These are phyloP conservation scores for Alloascoidea hylecoeti DNA, from an alignment of 805 yeast species.

Conservation along the genomic window DNA sequence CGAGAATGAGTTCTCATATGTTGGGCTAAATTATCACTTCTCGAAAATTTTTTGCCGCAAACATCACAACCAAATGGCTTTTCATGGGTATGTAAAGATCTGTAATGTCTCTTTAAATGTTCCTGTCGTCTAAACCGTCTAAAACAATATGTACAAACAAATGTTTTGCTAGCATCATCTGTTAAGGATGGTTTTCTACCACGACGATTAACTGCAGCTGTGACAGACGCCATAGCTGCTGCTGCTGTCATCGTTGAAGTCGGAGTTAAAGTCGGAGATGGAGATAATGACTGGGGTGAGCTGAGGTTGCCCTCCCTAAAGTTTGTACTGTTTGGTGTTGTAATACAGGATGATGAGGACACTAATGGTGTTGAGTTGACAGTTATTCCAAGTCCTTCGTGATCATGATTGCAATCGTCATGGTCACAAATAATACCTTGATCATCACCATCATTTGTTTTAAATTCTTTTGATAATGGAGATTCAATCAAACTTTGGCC, in stretches of 20 bases:
- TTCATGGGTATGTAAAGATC: slow-evolving; percentile 57
- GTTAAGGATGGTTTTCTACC: slow-evolving; percentile 54
- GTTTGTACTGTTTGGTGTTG: no score
- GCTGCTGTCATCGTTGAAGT: slow-evolving; percentile 3
- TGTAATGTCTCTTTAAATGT: slow-evolving; percentile 60
- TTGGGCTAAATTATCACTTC: slow-evolving; percentile 54
- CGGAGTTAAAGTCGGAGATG: neutral
- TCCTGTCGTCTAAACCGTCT: slow-evolving; percentile 64
- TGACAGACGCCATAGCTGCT: slow-evolving; percentile 6
- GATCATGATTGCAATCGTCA: neutral
- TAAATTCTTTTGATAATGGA: neutral
- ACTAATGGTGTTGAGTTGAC: neutral
- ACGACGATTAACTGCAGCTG: slow-evolving; percentile 22
- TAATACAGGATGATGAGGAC: neutral
- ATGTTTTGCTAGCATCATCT: slow-evolving; percentile 39
- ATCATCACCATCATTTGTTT: neutral
- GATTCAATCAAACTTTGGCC: neutral
- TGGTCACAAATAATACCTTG: neutral
- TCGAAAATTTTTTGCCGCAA: slow-evolving; percentile 50
- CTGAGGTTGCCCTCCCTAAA: neutral
- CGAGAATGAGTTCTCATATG: slow-evolving; percentile 43
- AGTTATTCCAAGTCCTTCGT: neutral
- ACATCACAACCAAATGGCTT: slow-evolving; percentile 53
- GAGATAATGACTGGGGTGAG: neutral
- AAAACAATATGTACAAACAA: slow-evolving; percentile 48